These are phyloP conservation scores for Cutaneotrichosporon cavernicola DNA, from an alignment of 1,284 basidiomycete species.

Conservation along the genomic window DNA sequence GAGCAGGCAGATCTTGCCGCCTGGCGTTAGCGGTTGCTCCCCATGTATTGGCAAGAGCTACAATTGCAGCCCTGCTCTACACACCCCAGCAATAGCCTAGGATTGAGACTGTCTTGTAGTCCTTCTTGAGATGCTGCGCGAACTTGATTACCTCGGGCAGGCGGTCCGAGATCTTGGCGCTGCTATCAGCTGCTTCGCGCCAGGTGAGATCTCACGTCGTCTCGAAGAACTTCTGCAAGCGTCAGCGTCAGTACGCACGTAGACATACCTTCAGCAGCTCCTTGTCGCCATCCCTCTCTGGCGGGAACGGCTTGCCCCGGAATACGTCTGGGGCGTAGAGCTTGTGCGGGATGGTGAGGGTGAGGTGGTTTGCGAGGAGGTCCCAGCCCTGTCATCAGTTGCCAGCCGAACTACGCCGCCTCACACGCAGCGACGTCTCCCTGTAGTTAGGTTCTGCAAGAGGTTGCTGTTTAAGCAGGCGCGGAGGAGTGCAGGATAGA, in stretches of 20 bases:
- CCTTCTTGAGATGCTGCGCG: conserved; percentile 32
- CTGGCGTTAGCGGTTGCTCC: conserved; percentile 23
- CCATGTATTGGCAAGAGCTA: background rate
- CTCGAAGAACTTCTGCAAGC: conserved; percentile 37
- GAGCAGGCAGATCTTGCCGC: conserved; percentile 43
- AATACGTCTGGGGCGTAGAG: conserved; percentile 46
- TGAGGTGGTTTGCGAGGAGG: conserved; percentile 37
- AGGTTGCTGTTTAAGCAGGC: background rate
- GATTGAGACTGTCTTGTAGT: conserved; percentile 37
- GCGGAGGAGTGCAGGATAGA: background rate
- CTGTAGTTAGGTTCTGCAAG: conserved; percentile 25
- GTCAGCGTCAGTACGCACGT: background rate
- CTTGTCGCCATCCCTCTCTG: conserved; percentile 46
- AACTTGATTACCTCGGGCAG: conserved; percentile 44
- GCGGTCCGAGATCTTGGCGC: conserved; percentile 42
- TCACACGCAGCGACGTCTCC: conserved; percentile 44
- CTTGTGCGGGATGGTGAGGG: conserved; percentile 32
- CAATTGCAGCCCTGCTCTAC: background rate
- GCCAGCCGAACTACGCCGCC: background rate
- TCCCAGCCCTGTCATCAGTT: conserved; percentile 37
- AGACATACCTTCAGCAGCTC: conserved; percentile 28
- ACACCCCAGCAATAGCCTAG: conserved; percentile 49
- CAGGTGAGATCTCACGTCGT: conserved; percentile 29
- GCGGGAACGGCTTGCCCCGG: conserved; percentile 43
- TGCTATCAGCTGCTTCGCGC: conserved; percentile 15